Base-by-base conservation (phyloP, 441 rosid species). In the Erodium texanum region DNA sequence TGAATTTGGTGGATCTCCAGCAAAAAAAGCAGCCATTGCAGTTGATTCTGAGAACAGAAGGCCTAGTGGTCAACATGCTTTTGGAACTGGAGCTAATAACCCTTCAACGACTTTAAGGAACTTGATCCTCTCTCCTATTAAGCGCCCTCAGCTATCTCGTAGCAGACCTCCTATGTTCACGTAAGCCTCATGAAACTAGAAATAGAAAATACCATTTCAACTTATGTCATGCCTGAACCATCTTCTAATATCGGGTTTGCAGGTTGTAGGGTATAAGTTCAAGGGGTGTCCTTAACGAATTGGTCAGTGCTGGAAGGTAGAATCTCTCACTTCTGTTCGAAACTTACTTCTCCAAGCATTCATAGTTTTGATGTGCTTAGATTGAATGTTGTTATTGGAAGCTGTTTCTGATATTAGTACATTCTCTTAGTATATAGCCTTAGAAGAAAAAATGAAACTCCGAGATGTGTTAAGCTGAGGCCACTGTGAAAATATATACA, bases 71-170 rank as follows among this genome's bases (percentile, higher is more conserved):
- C 84, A 75, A 72, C 76, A 80, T 71, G 76, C 75, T 69, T 93
- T 82, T 66, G 89, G 87, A 69, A 75, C 82, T 56, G 84, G 83
- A 64, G 65, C 85, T 62, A 74, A 78, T 61, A 88, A 85, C 67
- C 87, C 96, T 62, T 83, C 97, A 38, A 81, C 79, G 89, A 84
- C 92, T 18, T 69, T 91, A 64, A 83, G 93, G 74, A 93, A 93
- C 83, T 79, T 93, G 79, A 85, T 93, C 67, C 83, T 89, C 65
- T 93, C 99, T 64, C 99, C 97, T 12, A 86, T 93, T 65, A 91
- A 89, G 79, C 84, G 97, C 66, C 90, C 96, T 68, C 99, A 89
- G 82, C 87, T 89, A 52, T 89, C 96, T 72, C 96, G 93, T 29
- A 78, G 74, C 67, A 90, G 88, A 66, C 75, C 81, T 73, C 88